phyloP scores from a whole-genome alignment of 352 stramenopile species.

The Globisporangium cylindrosporum region DNA sequence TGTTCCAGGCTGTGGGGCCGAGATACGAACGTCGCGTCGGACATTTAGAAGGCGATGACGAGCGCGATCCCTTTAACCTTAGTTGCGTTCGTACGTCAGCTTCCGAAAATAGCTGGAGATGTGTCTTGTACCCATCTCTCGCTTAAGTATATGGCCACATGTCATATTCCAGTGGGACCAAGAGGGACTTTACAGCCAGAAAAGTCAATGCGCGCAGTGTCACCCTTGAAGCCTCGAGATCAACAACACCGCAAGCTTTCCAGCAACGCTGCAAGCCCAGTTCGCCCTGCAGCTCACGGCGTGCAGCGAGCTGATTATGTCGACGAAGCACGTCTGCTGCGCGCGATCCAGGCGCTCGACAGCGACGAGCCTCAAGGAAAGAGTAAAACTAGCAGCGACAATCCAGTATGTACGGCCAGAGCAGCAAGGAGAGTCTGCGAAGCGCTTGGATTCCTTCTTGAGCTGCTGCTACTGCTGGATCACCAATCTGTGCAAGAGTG shows the following conservation, averaged over 20 bases:
- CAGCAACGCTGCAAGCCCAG: not conserved
- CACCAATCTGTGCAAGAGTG: slow-evolving; percentile 8
- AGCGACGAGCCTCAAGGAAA: not conserved
- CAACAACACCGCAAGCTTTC: not conserved
- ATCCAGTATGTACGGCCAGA: not conserved
- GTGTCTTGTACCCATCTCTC: slow-evolving; percentile 3
- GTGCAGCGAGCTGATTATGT: not conserved
- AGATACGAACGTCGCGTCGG: too few species aligned
- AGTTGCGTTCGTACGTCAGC: too few species aligned
- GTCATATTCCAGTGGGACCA: too few species aligned
- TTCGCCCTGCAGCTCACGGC: not conserved
- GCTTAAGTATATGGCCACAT: not conserved
- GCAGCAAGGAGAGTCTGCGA: slow-evolving; percentile 5
- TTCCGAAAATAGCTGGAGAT: not conserved
- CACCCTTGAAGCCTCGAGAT: not conserved
- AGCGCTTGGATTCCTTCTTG: slow-evolving; percentile 29
- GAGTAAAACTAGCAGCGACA: not conserved
- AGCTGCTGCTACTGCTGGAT: slow-evolving; percentile 24
- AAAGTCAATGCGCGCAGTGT: slow-evolving; percentile 8
- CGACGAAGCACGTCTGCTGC: slow-evolving; percentile 31
- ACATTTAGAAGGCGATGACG: too few species aligned
- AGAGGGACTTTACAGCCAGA: not conserved
- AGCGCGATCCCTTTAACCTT: too few species aligned
- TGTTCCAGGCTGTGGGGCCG: too few species aligned
- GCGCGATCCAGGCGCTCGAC: slow-evolving; percentile 47